These are phyloP conservation scores for Colletotrichum phormii DNA, from an alignment of 2,329 filamentous ascomycete genomes.

Conservation along the genomic window DNA sequence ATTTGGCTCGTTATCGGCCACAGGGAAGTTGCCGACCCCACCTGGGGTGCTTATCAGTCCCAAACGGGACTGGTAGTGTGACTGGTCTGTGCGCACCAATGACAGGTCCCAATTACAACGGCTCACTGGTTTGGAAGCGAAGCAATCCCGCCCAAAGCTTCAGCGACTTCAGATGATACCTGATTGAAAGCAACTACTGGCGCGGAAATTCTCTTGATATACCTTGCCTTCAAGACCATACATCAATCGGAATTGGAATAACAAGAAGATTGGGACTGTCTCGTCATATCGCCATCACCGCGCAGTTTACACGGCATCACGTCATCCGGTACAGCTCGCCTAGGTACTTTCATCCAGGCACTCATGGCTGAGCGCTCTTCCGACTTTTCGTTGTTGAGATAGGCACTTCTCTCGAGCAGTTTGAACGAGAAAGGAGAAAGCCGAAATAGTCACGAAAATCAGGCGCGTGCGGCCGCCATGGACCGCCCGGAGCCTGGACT, in stretches of 20 bases:
- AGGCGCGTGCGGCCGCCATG: conserved; percentile 51
- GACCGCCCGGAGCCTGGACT: conserved; percentile 72
- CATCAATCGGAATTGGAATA: background rate
- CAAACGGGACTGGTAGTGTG: conserved; percentile 3
- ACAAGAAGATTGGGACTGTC: background rate
- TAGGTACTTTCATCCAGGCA: background rate
- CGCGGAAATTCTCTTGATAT: background rate
- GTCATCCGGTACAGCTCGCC: background rate
- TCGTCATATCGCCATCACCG: background rate
- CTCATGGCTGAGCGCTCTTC: background rate
- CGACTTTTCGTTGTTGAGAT: background rate
- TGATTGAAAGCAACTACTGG: background rate
- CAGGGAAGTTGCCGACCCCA: conserved; percentile 21
- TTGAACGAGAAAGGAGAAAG: background rate
- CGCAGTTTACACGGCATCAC: background rate
- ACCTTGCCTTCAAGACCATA: background rate
- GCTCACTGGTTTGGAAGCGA: conserved; percentile 17
- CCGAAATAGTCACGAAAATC: conserved; percentile 12
- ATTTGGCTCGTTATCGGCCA: conserved; percentile 37
- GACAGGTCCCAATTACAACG: conserved; percentile 29
- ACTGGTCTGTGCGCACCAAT: conserved; percentile 14
- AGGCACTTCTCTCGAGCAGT: background rate
- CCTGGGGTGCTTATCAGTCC: conserved; percentile 22
- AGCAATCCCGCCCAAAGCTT: conserved; percentile 21
- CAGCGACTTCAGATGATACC: conserved; percentile 13